Evolutionary conservation across 140 eudicot species (phyloP).

Genomic region (Cichorium intybus): DNA sequence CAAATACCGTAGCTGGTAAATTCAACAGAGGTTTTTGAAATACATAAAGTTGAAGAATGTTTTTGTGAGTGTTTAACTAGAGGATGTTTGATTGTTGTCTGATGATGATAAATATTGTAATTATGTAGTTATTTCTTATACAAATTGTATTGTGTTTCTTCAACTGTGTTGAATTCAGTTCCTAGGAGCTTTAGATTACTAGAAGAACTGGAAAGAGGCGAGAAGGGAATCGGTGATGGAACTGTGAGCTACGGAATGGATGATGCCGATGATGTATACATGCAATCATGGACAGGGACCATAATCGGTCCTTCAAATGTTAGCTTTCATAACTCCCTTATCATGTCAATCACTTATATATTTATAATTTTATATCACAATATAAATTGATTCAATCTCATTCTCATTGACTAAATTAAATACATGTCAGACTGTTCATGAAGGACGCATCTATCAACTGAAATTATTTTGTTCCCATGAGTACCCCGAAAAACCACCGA

Average conservation of each 20-base stretch:
- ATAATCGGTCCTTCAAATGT: conserved; percentile 76
- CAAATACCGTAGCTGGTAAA: conserved; percentile 1
- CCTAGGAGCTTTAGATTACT: conserved; percentile 80
- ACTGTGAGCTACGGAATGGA: conserved; percentile 86
- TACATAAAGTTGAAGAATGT: neutral
- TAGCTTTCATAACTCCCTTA: conserved; percentile 25
- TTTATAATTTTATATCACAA: neutral
- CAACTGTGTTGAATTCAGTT: conserved; percentile 37
- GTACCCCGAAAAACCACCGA: conserved; percentile 73
- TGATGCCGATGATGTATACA: conserved; percentile 73
- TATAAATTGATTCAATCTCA: neutral
- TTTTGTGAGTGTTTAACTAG: conserved; percentile 4
- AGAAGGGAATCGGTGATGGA: conserved; percentile 92
- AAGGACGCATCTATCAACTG: conserved; percentile 83
- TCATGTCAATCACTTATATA: neutral
- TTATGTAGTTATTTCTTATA: conserved; percentile 2
- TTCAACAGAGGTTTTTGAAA: neutral
- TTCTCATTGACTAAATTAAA: conserved; percentile 17
- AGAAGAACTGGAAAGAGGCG: conserved; percentile 89
- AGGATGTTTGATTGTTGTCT: conserved; percentile 3
- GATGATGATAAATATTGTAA: conserved; percentile 1
- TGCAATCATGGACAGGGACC: conserved; percentile 87
- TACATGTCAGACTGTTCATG: conserved; percentile 72
- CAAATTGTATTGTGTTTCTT: neutral
- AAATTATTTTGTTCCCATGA: conserved; percentile 64